These are phyloP conservation scores for Ilyonectria destructans DNA, from an alignment of 2,329 filamentous ascomycete genomes.

Conservation along the genomic window DNA sequence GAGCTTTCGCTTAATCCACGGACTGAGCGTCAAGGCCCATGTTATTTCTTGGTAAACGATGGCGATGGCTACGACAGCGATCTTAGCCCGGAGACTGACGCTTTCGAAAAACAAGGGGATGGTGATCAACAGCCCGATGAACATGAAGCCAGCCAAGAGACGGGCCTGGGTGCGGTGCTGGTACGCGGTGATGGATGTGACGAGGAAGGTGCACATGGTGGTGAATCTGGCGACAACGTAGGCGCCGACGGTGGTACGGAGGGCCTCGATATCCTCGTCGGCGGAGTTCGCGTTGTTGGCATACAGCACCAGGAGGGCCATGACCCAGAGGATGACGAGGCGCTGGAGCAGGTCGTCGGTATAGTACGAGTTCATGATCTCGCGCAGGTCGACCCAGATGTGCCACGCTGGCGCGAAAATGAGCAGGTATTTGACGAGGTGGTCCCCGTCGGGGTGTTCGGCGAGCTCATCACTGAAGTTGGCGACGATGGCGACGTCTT, in stretches of 20 bases:
- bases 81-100: slow-evolving; percentile 59
- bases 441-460: slow-evolving; percentile 61
- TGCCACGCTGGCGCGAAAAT: slow-evolving; percentile 66
- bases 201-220: slow-evolving; percentile 57
- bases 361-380: slow-evolving; percentile 69
- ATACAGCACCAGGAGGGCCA: slow-evolving; percentile 65
- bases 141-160: slow-evolving; percentile 60
- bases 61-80: slow-evolving; percentile 60
- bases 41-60: slow-evolving; percentile 60
- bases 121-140: slow-evolving; percentile 58
- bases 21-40: slow-evolving; percentile 63
- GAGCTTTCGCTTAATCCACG: slow-evolving; percentile 60
- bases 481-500: slow-evolving; percentile 64
- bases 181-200: slow-evolving; percentile 63
- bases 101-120: slow-evolving; percentile 62
- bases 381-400: slow-evolving; percentile 66
- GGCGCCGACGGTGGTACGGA: slow-evolving; percentile 63
- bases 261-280: slow-evolving; percentile 60
- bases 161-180: slow-evolving; percentile 64
- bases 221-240: slow-evolving; percentile 64
- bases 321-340: slow-evolving; percentile 65
- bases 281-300: slow-evolving; percentile 63
- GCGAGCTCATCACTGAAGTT: slow-evolving; percentile 66
- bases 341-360: slow-evolving; percentile 66
- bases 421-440: slow-evolving; percentile 65